Evolutionary conservation across 2,329 filamentous ascomycete genomes (phyloP), one percentile per base, ranked within the genome.

Genomic region (Conoideocrella luteorostrata): DNA sequence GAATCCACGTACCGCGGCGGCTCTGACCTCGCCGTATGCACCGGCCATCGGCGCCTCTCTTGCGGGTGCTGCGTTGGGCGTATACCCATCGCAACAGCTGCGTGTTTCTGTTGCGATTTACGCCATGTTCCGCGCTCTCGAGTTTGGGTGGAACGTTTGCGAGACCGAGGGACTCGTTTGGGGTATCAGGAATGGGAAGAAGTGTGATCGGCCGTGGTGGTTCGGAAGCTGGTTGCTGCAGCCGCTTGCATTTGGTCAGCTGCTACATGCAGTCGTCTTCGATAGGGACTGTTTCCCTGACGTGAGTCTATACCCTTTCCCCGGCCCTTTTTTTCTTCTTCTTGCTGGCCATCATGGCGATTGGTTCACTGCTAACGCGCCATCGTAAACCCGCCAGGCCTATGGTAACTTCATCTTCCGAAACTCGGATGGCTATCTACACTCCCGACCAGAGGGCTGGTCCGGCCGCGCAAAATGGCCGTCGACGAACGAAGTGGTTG

Each of bases 41-140:
- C 91, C 91, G 1, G 89, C 90, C 2, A 75, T 96, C n/a, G 93
- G 91, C 10, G 90, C 91, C 5, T 89, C 87, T 55, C 65, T 96
- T 38, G 88, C 91, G 1, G 91, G 91, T 3, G 75, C 95, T 39
- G 84, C 87, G 39, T 71, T 97, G 15, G 87, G 86, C 7, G 76
- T 95, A 9, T 87, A 81, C 51, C 72, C 91, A 59, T 53, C 78
- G 1, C 65, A 69, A 50, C 73, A 78, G 58, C 63, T 93, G 53
- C 82, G 93, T 40, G 72, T 91, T 42, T 88, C 86, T 0, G 76
- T 93, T 37, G 83, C 88, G 12, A 87, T 97, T 48, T 94, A 91
- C 59, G 72, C 83, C 44, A 73, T 88, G 48, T 91, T 88, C 52
- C 78, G 88, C 40, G 86, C 88, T 2, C 69, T 94, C 29, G 91